Conservation (phyloP, 1,284 basidiomycete species). For the Microbotryum intermedium region DNA sequence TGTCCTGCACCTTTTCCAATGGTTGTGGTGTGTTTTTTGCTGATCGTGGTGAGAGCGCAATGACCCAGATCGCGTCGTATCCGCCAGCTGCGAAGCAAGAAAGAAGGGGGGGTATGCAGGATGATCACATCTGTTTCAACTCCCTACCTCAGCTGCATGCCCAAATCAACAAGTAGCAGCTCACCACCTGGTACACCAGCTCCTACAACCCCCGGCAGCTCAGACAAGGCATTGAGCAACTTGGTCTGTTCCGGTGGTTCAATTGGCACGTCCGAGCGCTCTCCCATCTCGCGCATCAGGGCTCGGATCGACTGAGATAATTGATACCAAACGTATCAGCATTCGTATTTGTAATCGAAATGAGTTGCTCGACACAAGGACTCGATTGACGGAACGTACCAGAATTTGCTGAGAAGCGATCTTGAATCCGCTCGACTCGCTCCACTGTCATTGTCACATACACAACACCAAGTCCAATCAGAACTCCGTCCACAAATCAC, state of each 20-base stretch:
- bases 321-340: too few species aligned
- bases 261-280: conserved; percentile 68
- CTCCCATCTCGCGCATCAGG: conserved; percentile 83
- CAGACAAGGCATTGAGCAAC: conserved; percentile 71
- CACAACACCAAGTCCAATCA: too few species aligned
- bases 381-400: background rate
- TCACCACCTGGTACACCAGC: conserved; percentile 92
- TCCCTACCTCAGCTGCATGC: background rate
- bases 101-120: too few species aligned
- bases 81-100: conserved; percentile 66
- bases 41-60: conserved; percentile 64
- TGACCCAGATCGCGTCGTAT: conserved; percentile 91
- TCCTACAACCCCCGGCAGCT: conserved; percentile 69
- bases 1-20: conserved; percentile 51
- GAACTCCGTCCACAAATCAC: too few species aligned
- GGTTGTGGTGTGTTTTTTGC: conserved; percentile 28
- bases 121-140: conserved; percentile 23
- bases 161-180: conserved; percentile 30
- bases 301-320: conserved; percentile 56
- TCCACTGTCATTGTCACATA: too few species aligned
- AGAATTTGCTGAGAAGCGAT: conserved; percentile 3
- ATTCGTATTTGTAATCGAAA: too few species aligned
- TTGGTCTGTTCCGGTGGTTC: conserved; percentile 83
- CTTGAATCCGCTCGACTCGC: too few species aligned
- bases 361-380: too few species aligned